Evolutionary conservation across 1,284 basidiomycete genomes (phyloP).

Genomic region (Puccinia hordei): DNA sequence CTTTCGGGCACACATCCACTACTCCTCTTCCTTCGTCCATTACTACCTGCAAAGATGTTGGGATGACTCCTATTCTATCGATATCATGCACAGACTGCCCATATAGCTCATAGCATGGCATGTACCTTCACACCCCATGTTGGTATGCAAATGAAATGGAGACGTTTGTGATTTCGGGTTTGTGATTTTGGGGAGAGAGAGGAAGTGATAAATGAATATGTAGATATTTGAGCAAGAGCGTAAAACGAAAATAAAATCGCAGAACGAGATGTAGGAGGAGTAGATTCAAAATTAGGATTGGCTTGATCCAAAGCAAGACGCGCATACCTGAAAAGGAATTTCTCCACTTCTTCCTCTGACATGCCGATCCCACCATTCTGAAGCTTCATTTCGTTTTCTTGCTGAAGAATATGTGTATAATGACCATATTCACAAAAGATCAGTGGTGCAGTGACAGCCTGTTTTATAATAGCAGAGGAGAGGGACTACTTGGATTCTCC

Average conservation of each 20-base stretch:
- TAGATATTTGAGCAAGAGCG: not conserved
- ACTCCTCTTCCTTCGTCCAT: conserved; percentile 29
- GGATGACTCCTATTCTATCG: not conserved
- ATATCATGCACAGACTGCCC: not conserved
- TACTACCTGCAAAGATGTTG: conserved; percentile 3
- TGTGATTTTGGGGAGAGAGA: not conserved
- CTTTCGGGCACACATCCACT: conserved; percentile 8
- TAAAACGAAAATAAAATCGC: not conserved
- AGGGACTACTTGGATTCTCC: conserved; percentile 39
- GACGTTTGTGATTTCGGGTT: not conserved
- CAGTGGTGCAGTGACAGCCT: not conserved
- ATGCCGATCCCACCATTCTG: conserved; percentile 37
- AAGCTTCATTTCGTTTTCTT: conserved; percentile 42
- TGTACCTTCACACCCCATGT: conserved; percentile 2
- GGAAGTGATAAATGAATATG: not conserved
- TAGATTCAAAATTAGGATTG: not conserved
- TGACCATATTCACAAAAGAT: not conserved
- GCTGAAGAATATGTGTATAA: not conserved
- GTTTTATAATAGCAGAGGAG: not conserved
- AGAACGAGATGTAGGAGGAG: not conserved
- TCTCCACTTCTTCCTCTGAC: conserved; percentile 31
- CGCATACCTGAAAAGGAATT: conserved; percentile 28
- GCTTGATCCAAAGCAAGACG: not conserved
- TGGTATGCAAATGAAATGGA: not conserved
- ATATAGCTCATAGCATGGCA: conserved; percentile 41